phyloP scores from a whole-genome alignment of 495 filamentous ascomycete genomes.

The Diplogelasinospora grovesii region DNA sequence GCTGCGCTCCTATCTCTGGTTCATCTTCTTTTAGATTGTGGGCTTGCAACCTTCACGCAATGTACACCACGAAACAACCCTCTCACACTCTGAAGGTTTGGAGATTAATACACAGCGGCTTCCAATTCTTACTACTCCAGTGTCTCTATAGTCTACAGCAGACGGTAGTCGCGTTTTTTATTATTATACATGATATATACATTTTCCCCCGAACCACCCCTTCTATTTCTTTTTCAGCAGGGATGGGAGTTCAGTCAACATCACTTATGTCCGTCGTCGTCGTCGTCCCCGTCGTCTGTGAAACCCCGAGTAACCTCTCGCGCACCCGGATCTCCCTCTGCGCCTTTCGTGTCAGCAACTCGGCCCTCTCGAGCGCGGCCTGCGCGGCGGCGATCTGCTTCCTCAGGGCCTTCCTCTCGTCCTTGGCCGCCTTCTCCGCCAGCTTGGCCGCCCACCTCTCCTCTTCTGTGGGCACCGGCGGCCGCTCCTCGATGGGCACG shows the following conservation, averaged over 20 bases:
- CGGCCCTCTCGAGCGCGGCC: constrained; percentile 11
- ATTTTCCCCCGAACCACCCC: not conserved
- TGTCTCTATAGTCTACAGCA: no score
- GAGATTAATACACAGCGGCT: no score
- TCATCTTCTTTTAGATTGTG: no score
- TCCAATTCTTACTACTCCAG: no score
- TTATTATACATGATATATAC: no score
- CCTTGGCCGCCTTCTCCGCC: constrained; percentile 44
- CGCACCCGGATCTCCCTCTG: constrained; percentile 11
- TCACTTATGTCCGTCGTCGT: no score
- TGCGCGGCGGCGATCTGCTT: constrained; percentile 2
- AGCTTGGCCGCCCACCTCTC: constrained; percentile 49
- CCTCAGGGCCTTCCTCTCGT: constrained; percentile 35
- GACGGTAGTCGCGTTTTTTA: no score
- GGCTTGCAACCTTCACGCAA: no score
- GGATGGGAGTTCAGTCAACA: no score
- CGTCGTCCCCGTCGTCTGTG: not conserved
- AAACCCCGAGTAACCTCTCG: constrained; percentile 9
- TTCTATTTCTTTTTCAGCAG: not conserved
- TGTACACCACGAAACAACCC: no score
- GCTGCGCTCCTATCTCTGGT: no score
- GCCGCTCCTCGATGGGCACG: constrained; percentile 51
- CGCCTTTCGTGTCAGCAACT: constrained; percentile 5
- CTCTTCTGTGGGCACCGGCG: constrained; percentile 56
- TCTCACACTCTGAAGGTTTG: no score